These are phyloP conservation scores for Teunomyces panamensis DNA, from an alignment of 805 yeast species.

Conservation along the genomic window DNA sequence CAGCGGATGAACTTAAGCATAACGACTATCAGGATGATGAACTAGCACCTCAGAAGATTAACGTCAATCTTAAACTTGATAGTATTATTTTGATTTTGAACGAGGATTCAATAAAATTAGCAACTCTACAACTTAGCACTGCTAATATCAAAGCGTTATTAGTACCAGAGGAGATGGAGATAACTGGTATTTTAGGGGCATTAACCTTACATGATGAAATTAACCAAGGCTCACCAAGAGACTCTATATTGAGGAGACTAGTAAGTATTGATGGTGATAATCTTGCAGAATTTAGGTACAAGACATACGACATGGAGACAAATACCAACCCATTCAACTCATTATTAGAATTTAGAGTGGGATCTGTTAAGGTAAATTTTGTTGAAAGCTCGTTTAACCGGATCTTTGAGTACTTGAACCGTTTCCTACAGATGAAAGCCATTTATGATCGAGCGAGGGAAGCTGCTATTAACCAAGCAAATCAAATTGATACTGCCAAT, in stretches of 20 bases:
- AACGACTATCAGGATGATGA: conserved; percentile 55
- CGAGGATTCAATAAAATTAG: conserved; percentile 80
- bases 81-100: conserved; percentile 73
- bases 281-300: conserved; percentile 79
- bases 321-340: conserved; percentile 53
- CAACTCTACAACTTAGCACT: conserved; percentile 70
- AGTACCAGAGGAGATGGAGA: conserved; percentile 74
- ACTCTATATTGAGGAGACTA: conserved; percentile 59
- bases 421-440: conserved; percentile 80
- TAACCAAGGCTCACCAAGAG: conserved; percentile 57
- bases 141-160: conserved; percentile 67
- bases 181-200: conserved; percentile 73
- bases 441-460: conserved; percentile 88
- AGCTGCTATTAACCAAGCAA: conserved; percentile 82
- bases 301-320: conserved; percentile 63
- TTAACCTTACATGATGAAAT: conserved; percentile 74
- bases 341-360: conserved; percentile 60
- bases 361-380: conserved; percentile 72
- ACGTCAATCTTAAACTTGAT: conserved; percentile 63
- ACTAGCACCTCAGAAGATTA: conserved; percentile 70
- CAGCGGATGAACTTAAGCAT: conserved; percentile 70
- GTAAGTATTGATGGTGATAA: conserved; percentile 79
- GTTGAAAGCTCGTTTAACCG: conserved; percentile 76
- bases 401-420: conserved; percentile 63
- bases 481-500: conserved; percentile 54